Conservation (phyloP, 192 early-diverging fungal species). For the Podila verticillata region DNA sequence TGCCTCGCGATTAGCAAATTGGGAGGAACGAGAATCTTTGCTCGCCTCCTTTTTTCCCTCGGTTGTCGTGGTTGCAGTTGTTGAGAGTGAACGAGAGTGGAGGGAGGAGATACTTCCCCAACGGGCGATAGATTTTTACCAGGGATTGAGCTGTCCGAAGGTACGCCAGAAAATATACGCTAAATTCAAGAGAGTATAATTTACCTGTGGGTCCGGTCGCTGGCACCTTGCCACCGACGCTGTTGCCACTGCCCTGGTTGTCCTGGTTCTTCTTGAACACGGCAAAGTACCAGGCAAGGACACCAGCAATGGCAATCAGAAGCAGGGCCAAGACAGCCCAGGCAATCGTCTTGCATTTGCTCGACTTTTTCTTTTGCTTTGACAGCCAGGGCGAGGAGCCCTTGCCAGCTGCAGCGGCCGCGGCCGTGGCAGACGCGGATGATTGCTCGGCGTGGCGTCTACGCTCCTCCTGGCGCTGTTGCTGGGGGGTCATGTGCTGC, state of each 20-base stretch:
- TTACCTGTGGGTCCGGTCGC: conserved; percentile 9
- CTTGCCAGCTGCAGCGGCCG: neutral
- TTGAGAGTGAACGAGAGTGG: no score
- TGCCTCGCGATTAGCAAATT: no score
- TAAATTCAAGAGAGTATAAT: neutral
- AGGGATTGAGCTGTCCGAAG: no score
- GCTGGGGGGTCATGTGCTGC: conserved; percentile 3
- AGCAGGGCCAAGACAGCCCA: neutral
- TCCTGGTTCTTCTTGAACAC: conserved; percentile 11
- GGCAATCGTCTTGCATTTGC: conserved; percentile 2
- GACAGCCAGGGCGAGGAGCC: neutral
- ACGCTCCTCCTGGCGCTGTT: conserved; percentile 2
- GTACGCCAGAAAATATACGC: no score
- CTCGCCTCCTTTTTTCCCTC: no score
- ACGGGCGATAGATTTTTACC: no score
- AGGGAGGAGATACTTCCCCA: no score
- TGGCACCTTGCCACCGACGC: neutral
- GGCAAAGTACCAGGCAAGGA: conserved; percentile 6
- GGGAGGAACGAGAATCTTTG: no score
- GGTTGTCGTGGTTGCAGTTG: no score
- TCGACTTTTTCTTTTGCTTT: neutral
- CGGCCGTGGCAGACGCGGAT: neutral
- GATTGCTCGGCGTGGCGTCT: neutral
- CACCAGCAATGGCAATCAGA: neutral
- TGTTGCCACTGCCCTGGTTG: neutral